Percentiles rank a stretch among this genome's conserved stretches.
Evolutionary conservation across 2,329 filamentous ascomycete species (phyloP).

Genomic region (Ophiostoma tasmaniense): DNA sequence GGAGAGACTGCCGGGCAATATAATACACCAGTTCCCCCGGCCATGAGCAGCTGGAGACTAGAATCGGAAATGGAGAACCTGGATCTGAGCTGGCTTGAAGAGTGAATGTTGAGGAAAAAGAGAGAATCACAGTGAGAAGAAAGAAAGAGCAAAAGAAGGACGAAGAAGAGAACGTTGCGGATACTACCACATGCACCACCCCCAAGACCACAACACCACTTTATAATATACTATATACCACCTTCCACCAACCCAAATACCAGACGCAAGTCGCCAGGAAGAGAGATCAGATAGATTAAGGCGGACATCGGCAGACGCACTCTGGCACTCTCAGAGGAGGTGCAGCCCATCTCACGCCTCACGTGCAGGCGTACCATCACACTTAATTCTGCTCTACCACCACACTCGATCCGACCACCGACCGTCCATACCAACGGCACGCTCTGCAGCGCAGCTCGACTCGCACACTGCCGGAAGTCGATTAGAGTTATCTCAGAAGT

Average conservation of each 20-base stretch:
- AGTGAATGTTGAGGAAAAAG: not conserved
- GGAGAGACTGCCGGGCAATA: not conserved
- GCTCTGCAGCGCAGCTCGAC: not conserved
- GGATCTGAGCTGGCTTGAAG: not conserved
- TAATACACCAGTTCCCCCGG: conserved; percentile 2
- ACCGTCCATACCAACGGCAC: not conserved
- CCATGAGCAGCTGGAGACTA: not conserved
- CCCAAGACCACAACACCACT: not conserved
- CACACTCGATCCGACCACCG: too few relatives aligned
- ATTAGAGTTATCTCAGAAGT: not conserved
- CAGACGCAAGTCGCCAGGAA: not conserved
- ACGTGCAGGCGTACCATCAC: not conserved
- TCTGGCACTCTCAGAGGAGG: not conserved
- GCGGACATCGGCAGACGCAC: conserved; percentile 3
- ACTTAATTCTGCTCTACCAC: not conserved
- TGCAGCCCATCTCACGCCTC: not conserved
- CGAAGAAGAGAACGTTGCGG: not conserved
- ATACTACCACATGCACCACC: not conserved
- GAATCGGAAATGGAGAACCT: not conserved
- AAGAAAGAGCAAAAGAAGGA: not conserved
- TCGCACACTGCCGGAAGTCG: not conserved
- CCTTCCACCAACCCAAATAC: not conserved
- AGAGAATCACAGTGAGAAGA: not conserved
- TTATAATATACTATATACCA: not conserved
- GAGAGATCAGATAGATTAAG: not conserved